phyloP scores from a whole-genome alignment of 176 grass and related monocot species.

The Coix lacrymajobi region DNA sequence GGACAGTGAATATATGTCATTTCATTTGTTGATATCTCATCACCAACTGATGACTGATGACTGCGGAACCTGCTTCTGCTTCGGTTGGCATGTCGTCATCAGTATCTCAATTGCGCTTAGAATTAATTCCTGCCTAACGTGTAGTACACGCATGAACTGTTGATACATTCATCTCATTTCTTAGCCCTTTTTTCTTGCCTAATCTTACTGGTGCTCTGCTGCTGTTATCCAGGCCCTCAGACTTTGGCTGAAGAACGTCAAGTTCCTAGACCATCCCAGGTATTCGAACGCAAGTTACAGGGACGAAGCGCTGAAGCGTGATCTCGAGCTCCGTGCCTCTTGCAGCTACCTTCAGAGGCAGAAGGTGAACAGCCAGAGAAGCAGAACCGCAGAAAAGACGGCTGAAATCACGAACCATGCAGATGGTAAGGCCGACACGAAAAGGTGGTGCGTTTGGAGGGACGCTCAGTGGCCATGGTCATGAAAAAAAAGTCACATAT shows the following conservation, averaged over 20 bases:
- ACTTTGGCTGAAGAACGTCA: constrained; percentile 82
- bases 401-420: background rate
- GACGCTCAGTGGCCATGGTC: constrained; percentile 89
- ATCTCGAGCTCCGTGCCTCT: constrained; percentile 38
- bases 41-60: background rate
- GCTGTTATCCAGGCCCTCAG: constrained; percentile 57
- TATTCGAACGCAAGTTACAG: constrained; percentile 50
- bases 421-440: background rate
- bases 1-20: background rate
- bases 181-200: background rate
- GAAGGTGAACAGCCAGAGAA: constrained; percentile 6
- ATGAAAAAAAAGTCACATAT: constrained; percentile 11
- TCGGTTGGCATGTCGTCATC: background rate
- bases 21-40: background rate
- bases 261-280: constrained; percentile 83
- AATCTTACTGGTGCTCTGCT: background rate
- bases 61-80: background rate
- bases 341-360: constrained; percentile 24
- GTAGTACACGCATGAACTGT: background rate
- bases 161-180: background rate
- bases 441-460: constrained; percentile 69
- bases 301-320: constrained; percentile 52
- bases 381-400: background rate
- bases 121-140: background rate
- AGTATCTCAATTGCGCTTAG: background rate